Base-by-base conservation (phyloP, 2,329 filamentous ascomycete species). In the Drechmeria coniospora region DNA sequence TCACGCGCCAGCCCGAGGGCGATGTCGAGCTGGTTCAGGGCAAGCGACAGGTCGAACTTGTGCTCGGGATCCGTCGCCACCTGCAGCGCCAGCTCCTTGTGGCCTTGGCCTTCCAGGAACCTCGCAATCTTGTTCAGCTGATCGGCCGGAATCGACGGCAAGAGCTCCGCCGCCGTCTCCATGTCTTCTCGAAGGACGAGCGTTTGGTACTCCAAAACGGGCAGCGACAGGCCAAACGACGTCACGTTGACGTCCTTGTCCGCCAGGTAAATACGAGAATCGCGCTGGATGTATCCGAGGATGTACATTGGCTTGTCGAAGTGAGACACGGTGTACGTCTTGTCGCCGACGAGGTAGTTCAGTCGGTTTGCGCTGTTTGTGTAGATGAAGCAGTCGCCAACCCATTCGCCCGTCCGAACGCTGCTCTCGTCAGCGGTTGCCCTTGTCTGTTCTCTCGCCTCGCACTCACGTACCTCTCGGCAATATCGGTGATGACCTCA, bases 381-480 rank as follows among this genome's bases (percentile, higher is more conserved):
- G 67, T 95, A 98, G 51, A 95, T 86, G 65, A 98, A 93, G 61
- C 87, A 93, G 59, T 98, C 90, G 36, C 90, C 90, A 32, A 98
- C 81, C 90, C 90, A 98, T 59, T 92, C 81, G 42, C 87, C 90
- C 13, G 87, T 94, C 38, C 82, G 79, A 28, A 95, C 84, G 37
- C 77, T 82, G 35, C 30, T 25, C 33, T 32, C 44, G 42, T 45
- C 43, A 51, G 34, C 14, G 26, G 31, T 14, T 38, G 29, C 28
- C 23, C 2, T 11, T 14, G 17, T 18, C 7, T n/a, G 4, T 5
- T 1, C 1, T n/a, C 2, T 15, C 8, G 15, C 2, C 6, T 15
- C 11, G 5, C 10, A 7, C 12, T 6, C 11, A 42, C 63, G 46
- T 55, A 79, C 75, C 69, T 81, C 58, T 95, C 90, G 48, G 79